Evolutionary conservation across 1,139 yeast species (phyloP), one percentile per base, ranked within the genome.

Genomic region (Candida sojae): DNA sequence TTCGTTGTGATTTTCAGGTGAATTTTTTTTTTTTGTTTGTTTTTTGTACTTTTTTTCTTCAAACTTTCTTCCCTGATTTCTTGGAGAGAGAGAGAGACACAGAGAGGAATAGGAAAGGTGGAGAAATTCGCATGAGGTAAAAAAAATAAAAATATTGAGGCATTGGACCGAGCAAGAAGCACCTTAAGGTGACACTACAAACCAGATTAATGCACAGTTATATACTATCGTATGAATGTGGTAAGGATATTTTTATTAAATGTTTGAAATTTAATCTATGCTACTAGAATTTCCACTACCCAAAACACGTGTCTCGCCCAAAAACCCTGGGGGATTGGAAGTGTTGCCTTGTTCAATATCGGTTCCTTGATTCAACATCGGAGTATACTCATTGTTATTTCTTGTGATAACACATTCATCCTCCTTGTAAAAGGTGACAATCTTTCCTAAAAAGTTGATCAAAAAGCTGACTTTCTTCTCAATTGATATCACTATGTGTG

Each of bases 401-500:
- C 86, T 70, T 21, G 64, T 51, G 45, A 68, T 72, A 41, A 75
- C 68, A 6, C 84, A 83, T 33, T 79, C 84, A 37, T 71, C 79
- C 63, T 86, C 92, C 51, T 69, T 73, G 54, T 80, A 73, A 58
- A 75, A 86, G 29, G 68, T 67, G 46, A 86, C 83, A 39, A 78
- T 64, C 2, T 73, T 62, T 33, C 88, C 86, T 51, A 88, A 75
- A 50, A 75, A 58, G 9, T 67, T 66, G 52, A 89, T 89, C 21
- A 75, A 67, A 1, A 59, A 59, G 6, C 70, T 73, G 12, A 85
- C 63, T 55, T 80, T 79, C 13, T 60, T 52, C 66, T 91, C 97
- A 50, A 89, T 86, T 67, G 76, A 83, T 53, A 83, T 77, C 17
- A 90, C 78, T 1, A 81, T 76, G 55, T 77, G 72, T 51, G 86